phyloP scores from a whole-genome alignment of 176 grass and related monocot genomes.

The Tuctoria greenei region DNA sequence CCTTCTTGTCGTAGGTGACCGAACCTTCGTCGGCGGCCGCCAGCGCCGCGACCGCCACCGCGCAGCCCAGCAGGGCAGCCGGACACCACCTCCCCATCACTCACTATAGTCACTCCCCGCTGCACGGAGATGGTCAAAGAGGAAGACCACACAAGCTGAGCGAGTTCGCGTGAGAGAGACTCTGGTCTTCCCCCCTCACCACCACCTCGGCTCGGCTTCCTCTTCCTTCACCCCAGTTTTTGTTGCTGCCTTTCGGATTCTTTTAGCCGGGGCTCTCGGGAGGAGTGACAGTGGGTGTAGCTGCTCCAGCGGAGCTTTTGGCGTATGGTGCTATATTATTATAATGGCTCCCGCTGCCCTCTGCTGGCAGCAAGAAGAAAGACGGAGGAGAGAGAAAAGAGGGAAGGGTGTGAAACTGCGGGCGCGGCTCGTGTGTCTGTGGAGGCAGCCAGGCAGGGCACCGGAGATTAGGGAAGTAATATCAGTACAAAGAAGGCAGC shows the following conservation, averaged over 20 bases:
- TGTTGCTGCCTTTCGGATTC: slow-evolving; percentile 43
- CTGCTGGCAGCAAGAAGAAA: background rate
- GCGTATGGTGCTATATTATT: slow-evolving; percentile 34
- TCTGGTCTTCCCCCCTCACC: slow-evolving; percentile 32
- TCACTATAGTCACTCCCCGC: slow-evolving; percentile 7
- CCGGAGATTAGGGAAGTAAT: background rate
- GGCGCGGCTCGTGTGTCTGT: slow-evolving; percentile 20
- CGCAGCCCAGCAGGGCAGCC: slow-evolving; percentile 45
- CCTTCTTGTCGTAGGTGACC: slow-evolving; percentile 89
- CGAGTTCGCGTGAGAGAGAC: slow-evolving; percentile 10
- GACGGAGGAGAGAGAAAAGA: background rate
- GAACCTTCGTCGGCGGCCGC: slow-evolving; percentile 49
- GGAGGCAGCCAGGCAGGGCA: slow-evolving; percentile 22
- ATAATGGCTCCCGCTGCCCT: slow-evolving; percentile 11
- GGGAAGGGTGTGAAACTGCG: background rate
- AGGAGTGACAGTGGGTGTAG: slow-evolving; percentile 29
- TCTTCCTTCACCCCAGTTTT: background rate
- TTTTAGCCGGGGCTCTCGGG: slow-evolving; percentile 47
- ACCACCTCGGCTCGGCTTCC: background rate
- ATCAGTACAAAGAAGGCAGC: slow-evolving; percentile 42
- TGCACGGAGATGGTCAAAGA: slow-evolving; percentile 10
- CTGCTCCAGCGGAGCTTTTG: slow-evolving; percentile 40
- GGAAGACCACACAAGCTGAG: slow-evolving; percentile 27
- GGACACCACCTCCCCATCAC: slow-evolving; percentile 32
- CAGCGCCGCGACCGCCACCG: slow-evolving; percentile 29